A percentile compares a stretch with the other conserved stretches of the same genome.
Evolutionary conservation across 2,329 filamentous ascomycete species (phyloP).

Genomic region (Talaromyces sp.): DNA sequence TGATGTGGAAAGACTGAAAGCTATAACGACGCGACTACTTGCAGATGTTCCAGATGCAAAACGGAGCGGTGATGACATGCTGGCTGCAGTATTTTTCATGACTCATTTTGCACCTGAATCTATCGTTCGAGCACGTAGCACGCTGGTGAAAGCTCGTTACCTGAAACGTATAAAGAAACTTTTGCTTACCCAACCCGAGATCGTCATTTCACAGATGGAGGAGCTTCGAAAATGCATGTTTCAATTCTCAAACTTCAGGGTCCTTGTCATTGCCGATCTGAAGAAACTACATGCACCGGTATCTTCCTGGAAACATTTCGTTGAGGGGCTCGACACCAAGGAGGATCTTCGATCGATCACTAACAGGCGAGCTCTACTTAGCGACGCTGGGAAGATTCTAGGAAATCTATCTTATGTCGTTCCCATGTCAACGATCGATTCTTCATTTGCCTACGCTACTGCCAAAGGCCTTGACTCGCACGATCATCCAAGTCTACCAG

Average conservation of each 20-base stretch:
- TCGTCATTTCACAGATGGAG: constrained; percentile 74
- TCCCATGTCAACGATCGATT: constrained; percentile 89
- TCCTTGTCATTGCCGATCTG: constrained; percentile 79
- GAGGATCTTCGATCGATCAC: constrained; percentile 67
- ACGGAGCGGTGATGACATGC: constrained; percentile 69
- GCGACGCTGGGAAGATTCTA: constrained; percentile 67
- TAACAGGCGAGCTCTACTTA: constrained; percentile 68
- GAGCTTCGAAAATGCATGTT: constrained; percentile 72
- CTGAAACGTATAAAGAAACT: constrained; percentile 80
- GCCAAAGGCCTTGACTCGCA: constrained; percentile 71
- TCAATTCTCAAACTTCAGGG: constrained; percentile 77
- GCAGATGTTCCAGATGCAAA: constrained; percentile 91
- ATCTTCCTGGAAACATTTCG: constrained; percentile 70
- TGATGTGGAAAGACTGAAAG: constrained; percentile 64
- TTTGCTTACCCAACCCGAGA: constrained; percentile 70
- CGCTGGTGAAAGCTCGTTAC: constrained; percentile 82
- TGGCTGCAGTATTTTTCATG: constrained; percentile 64
- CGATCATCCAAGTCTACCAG: constrained; percentile 72
- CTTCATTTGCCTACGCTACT: constrained; percentile 78
- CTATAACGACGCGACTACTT: constrained; percentile 72
- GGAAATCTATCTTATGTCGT: constrained; percentile 75
- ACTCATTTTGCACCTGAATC: constrained; percentile 77
- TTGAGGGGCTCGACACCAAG: constrained; percentile 49
- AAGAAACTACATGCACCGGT: constrained; percentile 71
- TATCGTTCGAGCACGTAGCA: constrained; percentile 71